phyloP scores from a whole-genome alignment of 2,329 filamentous ascomycete species.

The Epichloe brachyelytri region DNA sequence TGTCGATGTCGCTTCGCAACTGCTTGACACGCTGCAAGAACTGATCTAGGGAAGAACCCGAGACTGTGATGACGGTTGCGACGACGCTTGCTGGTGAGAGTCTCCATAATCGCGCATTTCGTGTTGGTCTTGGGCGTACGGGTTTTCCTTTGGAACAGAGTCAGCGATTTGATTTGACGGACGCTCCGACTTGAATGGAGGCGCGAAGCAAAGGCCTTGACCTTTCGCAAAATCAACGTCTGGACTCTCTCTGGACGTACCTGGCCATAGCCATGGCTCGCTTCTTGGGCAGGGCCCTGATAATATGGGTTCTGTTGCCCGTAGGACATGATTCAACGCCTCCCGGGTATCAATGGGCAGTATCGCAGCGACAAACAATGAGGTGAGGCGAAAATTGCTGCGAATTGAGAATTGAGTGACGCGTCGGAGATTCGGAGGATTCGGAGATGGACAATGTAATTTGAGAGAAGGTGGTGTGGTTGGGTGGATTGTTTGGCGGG shows the following conservation, averaged over 20 bases:
- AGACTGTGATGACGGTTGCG: constrained; percentile 13
- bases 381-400: constrained; percentile 1
- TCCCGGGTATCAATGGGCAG: neutral
- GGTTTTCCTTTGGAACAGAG: neutral
- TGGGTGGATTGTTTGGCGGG: neutral
- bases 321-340: constrained; percentile 11
- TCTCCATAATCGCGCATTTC: constrained; percentile 40
- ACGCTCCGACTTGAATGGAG: neutral
- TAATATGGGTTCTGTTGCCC: constrained; percentile 13
- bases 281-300: constrained; percentile 10
- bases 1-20: constrained; percentile 54
- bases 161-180: neutral
- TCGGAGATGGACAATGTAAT: neutral
- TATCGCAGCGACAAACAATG: neutral
- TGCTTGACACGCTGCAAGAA: constrained; percentile 56
- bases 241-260: constrained; percentile 2
- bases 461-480: constrained; percentile 3
- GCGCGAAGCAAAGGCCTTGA: neutral
- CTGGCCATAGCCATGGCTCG: constrained; percentile 8
- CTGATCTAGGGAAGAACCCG: constrained; percentile 44
- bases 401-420: neutral
- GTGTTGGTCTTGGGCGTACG: constrained; percentile 27
- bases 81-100: constrained; percentile 16
- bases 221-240: too few species aligned
- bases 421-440: neutral